Evolutionary conservation across 2,329 filamentous ascomycete species (phyloP).

Genomic region (Fusarium hainanense): DNA sequence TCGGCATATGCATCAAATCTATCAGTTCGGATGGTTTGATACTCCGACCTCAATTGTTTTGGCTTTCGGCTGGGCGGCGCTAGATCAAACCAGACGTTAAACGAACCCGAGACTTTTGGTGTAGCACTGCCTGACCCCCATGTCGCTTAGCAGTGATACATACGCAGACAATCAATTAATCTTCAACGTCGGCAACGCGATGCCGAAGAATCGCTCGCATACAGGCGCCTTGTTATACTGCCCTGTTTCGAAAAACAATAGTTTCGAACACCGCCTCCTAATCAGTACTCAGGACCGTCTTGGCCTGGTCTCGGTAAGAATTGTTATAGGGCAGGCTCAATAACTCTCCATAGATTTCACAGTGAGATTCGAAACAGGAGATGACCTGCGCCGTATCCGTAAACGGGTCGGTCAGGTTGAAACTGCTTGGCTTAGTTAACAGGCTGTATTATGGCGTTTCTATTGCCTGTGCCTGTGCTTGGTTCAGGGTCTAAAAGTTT

Average conservation of each 20-base stretch:
- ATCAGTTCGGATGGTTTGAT: conserved; percentile 31
- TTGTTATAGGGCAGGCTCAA: not conserved
- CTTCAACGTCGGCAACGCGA: conserved; percentile 8
- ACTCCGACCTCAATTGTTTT: conserved; percentile 22
- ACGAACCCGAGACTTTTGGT: conserved; percentile 18
- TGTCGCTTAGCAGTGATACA: not conserved
- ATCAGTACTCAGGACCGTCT: not conserved
- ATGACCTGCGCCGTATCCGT: not conserved
- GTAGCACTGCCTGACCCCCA: conserved; percentile 2
- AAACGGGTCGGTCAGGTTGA: not conserved
- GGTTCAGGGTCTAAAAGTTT: conserved; percentile 15
- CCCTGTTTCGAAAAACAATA: conserved; percentile 10
- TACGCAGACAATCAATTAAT: not conserved
- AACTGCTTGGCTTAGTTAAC: conserved; percentile 5
- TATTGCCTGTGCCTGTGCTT: not conserved
- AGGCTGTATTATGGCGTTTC: conserved; percentile 1
- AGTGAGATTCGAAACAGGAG: not conserved
- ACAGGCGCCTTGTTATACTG: not conserved
- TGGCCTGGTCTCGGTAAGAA: not conserved
- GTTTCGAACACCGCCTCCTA: not conserved
- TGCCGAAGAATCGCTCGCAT: conserved; percentile 7
- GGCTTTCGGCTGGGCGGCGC: conserved; percentile 15
- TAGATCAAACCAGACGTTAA: conserved; percentile 21
- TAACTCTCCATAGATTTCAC: not conserved
- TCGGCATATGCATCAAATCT: conserved; percentile 2